phyloP scores from a whole-genome alignment of 2,329 filamentous ascomycete genomes.

The Penicillium paneum region DNA sequence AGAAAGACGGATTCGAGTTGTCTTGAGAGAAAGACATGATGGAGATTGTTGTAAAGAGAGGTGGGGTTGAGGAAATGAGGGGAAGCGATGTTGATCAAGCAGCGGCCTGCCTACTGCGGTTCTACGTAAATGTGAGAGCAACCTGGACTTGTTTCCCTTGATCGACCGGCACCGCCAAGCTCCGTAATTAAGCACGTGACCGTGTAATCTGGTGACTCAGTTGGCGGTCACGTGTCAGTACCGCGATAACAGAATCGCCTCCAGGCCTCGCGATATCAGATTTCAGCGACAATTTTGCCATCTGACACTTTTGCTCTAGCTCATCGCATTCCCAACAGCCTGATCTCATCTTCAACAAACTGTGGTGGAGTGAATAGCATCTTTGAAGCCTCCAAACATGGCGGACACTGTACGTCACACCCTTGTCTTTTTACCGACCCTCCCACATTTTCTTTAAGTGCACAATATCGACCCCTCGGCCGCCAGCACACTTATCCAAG shows the following conservation, averaged over 20 bases:
- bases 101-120: slow-evolving; percentile 38
- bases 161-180: slow-evolving; percentile 14
- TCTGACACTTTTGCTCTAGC: slow-evolving; percentile 8
- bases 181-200: background rate
- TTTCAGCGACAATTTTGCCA: slow-evolving; percentile 20
- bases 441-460: slow-evolving; percentile 41
- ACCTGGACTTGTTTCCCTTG: background rate
- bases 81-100: slow-evolving; percentile 24
- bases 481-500: slow-evolving; percentile 20
- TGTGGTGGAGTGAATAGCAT: slow-evolving; percentile 16
- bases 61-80: slow-evolving; percentile 4
- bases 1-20: slow-evolving; percentile 35
- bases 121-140: slow-evolving; percentile 17
- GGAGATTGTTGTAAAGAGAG: background rate
- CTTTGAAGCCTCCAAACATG: slow-evolving; percentile 31
- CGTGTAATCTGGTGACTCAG: slow-evolving; percentile 14
- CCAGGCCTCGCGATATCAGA: slow-evolving; percentile 17
- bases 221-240: slow-evolving; percentile 14
- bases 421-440: slow-evolving; percentile 36
- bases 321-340: slow-evolving; percentile 1
- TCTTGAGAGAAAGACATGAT: slow-evolving; percentile 33
- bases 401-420: slow-evolving; percentile 45
- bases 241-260: slow-evolving; percentile 22
- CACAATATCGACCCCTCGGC: slow-evolving; percentile 29
- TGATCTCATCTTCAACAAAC: background rate